A percentile compares a stretch with the other conserved stretches of the same genome.
Conservation (phyloP, 225 moss, liverwort and hornwort genomes). For the Neckera pumila region DNA sequence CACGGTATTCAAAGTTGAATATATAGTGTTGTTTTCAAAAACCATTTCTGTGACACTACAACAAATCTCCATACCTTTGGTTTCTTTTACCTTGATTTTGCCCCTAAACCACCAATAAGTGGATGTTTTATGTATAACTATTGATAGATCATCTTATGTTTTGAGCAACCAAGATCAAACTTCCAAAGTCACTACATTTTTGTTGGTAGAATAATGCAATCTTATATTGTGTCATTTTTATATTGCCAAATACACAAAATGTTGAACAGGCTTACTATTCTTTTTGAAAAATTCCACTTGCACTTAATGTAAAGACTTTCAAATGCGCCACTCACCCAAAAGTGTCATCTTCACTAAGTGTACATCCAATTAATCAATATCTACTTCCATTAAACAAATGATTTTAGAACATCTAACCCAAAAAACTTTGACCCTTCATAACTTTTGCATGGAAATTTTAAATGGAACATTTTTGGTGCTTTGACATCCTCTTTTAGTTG, state of each 20-base stretch:
- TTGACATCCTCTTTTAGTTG: background rate
- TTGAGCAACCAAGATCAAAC: rapidly evolving
- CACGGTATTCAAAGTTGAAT: background rate
- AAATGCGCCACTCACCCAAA: rapidly evolving
- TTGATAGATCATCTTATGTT: background rate
- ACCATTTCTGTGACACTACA: background rate
- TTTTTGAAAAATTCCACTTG: background rate
- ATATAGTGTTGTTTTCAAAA: background rate
- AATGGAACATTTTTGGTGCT: rapidly evolving
- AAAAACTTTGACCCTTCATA: background rate
- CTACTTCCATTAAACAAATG: rapidly evolving
- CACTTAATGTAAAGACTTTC: rapidly evolving
- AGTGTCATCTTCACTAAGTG: background rate
- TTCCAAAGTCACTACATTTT: background rate
- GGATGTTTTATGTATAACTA: background rate
- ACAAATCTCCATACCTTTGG: rapidly evolving
- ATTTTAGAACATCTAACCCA: no score
- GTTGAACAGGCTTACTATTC: rapidly evolving
- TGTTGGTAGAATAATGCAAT: background rate
- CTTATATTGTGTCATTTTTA: background rate
- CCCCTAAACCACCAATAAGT: background rate
- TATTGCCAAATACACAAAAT: background rate
- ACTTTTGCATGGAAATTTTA: background rate
- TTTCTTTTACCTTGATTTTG: background rate
- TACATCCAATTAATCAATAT: no score